A percentile compares a stretch with the other conserved stretches of the same genome.
Conservation (phyloP, 495 filamentous ascomycete species). For the Opeltia flavorubescens region DNA sequence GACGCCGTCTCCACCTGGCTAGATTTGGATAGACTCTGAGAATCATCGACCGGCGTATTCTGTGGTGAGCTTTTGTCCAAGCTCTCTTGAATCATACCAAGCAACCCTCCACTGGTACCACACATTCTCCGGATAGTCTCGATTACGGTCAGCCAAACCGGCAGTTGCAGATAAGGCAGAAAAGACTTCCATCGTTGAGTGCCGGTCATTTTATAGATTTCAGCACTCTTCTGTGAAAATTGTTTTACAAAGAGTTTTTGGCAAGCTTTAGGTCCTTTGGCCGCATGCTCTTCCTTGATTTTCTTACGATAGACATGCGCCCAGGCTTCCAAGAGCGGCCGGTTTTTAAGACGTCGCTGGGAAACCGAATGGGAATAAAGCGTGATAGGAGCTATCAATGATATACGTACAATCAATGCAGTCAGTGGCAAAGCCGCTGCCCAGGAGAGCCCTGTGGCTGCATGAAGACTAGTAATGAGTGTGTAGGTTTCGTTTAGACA, state of each 20-base stretch:
- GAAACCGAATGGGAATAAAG: constrained; percentile 33
- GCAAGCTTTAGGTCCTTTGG: constrained; percentile 10
- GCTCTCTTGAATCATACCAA: constrained; percentile 24
- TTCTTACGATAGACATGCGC: constrained; percentile 17
- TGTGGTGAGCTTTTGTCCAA: neutral
- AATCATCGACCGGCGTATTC: neutral
- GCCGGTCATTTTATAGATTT: constrained; percentile 20
- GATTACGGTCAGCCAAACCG: constrained; percentile 54
- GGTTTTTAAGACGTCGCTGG: constrained; percentile 29
- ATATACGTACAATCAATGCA: constrained; percentile 45
- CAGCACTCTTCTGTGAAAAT: neutral
- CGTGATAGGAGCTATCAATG: constrained; percentile 43
- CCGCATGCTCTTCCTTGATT: constrained; percentile 10
- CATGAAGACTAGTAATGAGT: constrained; percentile 48
- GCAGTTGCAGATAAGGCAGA: constrained; percentile 36
- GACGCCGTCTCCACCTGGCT: neutral
- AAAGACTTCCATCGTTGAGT: constrained; percentile 34
- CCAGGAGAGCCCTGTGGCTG: constrained; percentile 51
- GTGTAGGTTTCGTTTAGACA: constrained; percentile 36
- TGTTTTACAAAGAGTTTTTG: constrained; percentile 10
- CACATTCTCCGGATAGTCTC: constrained; percentile 53
- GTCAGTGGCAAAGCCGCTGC: constrained; percentile 53
- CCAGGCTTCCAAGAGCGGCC: constrained; percentile 40
- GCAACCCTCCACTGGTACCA: constrained; percentile 38
- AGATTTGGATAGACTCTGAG: neutral